A percentile compares a stretch with the other conserved stretches of the same genome.
phyloP scores from a whole-genome alignment of 306 rosid genomes.

The Gillenia trifoliata region DNA sequence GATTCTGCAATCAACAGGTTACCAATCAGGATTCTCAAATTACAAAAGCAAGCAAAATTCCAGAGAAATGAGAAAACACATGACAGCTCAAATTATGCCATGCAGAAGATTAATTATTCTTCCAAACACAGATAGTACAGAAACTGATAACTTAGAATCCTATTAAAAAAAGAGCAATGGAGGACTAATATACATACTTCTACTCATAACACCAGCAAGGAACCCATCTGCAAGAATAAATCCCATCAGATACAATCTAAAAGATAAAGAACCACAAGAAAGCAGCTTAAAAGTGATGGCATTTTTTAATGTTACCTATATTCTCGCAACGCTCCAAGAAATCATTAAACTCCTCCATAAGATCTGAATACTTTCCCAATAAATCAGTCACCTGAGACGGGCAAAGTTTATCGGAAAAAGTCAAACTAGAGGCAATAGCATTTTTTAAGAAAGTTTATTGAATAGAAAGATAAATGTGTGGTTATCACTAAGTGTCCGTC shows the following conservation, averaged over 20 bases:
- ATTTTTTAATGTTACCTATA: slow-evolving; percentile 51
- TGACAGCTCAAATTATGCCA: slow-evolving; percentile 7
- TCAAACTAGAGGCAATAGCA: slow-evolving; percentile 6
- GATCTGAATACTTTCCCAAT: slow-evolving; percentile 87
- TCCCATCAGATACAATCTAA: slow-evolving; percentile 29
- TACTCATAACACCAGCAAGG: slow-evolving; percentile 87
- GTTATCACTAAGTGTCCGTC: not conserved
- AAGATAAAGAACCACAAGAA: slow-evolving; percentile 15
- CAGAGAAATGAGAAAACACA: not conserved
- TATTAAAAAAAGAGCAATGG: slow-evolving; percentile 7
- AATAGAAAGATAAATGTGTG: not conserved
- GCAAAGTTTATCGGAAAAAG: slow-evolving; percentile 17
- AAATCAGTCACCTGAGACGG: slow-evolving; percentile 74
- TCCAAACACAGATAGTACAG: not conserved
- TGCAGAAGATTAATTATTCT: slow-evolving; percentile 10
- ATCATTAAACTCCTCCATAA: slow-evolving; percentile 85
- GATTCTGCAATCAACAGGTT: slow-evolving; percentile 62
- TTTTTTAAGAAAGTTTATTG: not conserved
- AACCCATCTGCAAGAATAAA: slow-evolving; percentile 84
- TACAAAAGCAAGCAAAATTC: not conserved
- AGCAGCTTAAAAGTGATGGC: slow-evolving; percentile 9
- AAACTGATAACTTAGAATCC: not conserved
- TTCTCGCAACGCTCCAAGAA: slow-evolving; percentile 86
- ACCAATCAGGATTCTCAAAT: slow-evolving; percentile 23
- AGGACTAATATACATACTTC: slow-evolving; percentile 54